Evolutionary conservation across 208 protist species (phyloP).

Genomic region (Trypanosoma cruzi): DNA sequence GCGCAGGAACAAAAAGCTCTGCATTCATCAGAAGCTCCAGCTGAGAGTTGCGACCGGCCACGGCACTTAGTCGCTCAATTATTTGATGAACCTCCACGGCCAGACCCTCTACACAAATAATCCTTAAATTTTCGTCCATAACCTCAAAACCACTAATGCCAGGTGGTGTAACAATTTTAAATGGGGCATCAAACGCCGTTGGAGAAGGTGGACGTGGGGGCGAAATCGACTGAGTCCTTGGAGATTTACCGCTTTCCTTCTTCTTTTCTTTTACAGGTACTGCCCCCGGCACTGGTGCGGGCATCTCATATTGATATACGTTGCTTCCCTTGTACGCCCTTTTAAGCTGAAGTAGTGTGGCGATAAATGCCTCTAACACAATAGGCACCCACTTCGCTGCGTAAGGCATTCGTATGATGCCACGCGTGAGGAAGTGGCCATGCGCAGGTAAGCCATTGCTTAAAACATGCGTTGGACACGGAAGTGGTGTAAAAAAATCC

Average conservation of each 20-base stretch:
- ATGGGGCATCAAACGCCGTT: slow-evolving; percentile 36
- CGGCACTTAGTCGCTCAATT: slow-evolving; percentile 31
- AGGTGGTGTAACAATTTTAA: slow-evolving; percentile 67
- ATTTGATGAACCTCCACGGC: slow-evolving; percentile 71
- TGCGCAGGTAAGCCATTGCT: slow-evolving; percentile 32
- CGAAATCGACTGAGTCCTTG: slow-evolving; percentile 15
- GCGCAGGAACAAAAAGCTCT: slow-evolving; percentile 73
- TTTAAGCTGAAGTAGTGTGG: slow-evolving; percentile 26
- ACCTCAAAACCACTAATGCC: slow-evolving; percentile 91
- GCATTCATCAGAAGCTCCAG: slow-evolving; percentile 74
- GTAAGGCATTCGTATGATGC: slow-evolving; percentile 74
- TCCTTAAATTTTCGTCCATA: slow-evolving; percentile 63
- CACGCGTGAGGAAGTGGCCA: slow-evolving; percentile 60
- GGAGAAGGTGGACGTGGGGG: slow-evolving; percentile 33
- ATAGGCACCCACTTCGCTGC: slow-evolving; percentile 42
- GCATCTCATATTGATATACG: slow-evolving; percentile 23
- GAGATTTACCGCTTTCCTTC: slow-evolving; percentile 14
- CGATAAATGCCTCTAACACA: slow-evolving; percentile 51
- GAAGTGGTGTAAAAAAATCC: slow-evolving; percentile 70
- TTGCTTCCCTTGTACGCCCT: slow-evolving; percentile 18
- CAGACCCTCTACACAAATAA: slow-evolving; percentile 82
- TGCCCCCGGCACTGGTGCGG: slow-evolving; percentile 24
- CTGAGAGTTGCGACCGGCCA: slow-evolving; percentile 21
- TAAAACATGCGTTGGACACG: slow-evolving; percentile 57
- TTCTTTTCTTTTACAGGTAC: slow-evolving; percentile 32